phyloP scores from a whole-genome alignment of 2,329 filamentous ascomycete species.

The Colletotrichum ledebouriae region DNA sequence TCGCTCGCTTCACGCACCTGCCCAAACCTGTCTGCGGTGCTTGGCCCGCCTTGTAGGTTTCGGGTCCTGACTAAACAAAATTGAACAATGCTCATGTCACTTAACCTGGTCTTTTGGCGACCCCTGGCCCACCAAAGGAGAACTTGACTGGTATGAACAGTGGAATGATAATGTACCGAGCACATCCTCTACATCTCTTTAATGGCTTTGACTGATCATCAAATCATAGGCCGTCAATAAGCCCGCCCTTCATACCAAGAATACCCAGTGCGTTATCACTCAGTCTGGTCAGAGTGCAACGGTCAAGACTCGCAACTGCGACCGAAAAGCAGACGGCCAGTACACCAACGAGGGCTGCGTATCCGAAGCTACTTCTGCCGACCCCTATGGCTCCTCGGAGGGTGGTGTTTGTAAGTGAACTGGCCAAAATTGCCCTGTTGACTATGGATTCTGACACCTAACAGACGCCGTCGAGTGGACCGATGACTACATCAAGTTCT shows the following conservation, averaged over 20 bases:
- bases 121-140: conserved; percentile 72
- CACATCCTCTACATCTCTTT: background rate
- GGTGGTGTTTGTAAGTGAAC: conserved; percentile 58
- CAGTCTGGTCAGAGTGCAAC: conserved; percentile 48
- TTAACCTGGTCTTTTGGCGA: conserved; percentile 62
- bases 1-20: conserved; percentile 78
- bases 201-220: conserved; percentile 60
- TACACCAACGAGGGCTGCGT: conserved; percentile 57
- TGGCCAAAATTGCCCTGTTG: too few species aligned
- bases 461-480: conserved; percentile 59
- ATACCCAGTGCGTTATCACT: conserved; percentile 52
- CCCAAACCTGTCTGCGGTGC: conserved; percentile 74
- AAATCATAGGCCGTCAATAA: conserved; percentile 56
- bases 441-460: conserved; percentile 49
- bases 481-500: conserved; percentile 56
- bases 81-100: conserved; percentile 5
- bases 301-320: conserved; percentile 56
- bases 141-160: conserved; percentile 78
- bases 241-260: conserved; percentile 70
- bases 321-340: conserved; percentile 53
- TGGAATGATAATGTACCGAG: conserved; percentile 64
- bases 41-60: conserved; percentile 76
- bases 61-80: too few species aligned
- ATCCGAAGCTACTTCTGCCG: conserved; percentile 52
- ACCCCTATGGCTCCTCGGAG: conserved; percentile 53